Conservation (phyloP, 345 rosid species). For the Rhodomyrtus tomentosa region DNA sequence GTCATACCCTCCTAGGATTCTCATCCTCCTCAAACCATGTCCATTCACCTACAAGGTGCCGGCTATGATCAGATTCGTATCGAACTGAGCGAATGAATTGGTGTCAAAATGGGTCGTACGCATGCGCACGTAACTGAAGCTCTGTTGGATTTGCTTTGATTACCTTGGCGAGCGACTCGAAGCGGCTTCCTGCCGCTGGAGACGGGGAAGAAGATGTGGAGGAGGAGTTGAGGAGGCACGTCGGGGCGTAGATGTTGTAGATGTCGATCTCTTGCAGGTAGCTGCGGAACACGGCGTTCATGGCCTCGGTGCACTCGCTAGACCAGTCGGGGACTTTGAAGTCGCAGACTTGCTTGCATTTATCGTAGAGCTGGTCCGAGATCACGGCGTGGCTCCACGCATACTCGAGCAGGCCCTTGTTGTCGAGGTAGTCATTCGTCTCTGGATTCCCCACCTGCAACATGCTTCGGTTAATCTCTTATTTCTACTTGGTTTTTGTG, state of each 20-base stretch:
- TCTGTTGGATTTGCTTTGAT: not conserved
- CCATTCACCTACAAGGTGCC: not conserved
- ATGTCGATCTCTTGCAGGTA: conserved; percentile 40
- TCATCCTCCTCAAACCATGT: conserved; percentile 17
- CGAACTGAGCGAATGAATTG: not conserved
- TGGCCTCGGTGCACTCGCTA: conserved; percentile 19
- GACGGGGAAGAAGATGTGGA: not conserved
- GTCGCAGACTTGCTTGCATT: conserved; percentile 30
- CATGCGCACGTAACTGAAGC: not conserved
- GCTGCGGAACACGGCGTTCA: conserved; percentile 15
- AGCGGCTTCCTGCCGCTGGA: not conserved
- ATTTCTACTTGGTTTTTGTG: not conserved
- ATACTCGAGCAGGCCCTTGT: conserved; percentile 39
- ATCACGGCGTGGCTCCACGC: conserved; percentile 66
- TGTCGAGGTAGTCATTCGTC: conserved; percentile 32
- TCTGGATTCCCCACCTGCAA: conserved; percentile 47
- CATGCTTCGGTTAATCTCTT: not conserved
- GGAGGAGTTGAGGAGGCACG: conserved; percentile 16
- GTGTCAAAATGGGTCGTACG: not conserved
- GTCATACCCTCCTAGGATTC: conserved; percentile 39
- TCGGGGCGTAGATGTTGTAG: conserved; percentile 50
- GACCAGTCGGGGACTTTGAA: conserved; percentile 34
- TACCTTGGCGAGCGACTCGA: not conserved
- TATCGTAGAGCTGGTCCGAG: conserved; percentile 26
- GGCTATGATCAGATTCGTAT: not conserved